phyloP scores from a whole-genome alignment of 306 rosid genomes.

The Quillaja saponaria region DNA sequence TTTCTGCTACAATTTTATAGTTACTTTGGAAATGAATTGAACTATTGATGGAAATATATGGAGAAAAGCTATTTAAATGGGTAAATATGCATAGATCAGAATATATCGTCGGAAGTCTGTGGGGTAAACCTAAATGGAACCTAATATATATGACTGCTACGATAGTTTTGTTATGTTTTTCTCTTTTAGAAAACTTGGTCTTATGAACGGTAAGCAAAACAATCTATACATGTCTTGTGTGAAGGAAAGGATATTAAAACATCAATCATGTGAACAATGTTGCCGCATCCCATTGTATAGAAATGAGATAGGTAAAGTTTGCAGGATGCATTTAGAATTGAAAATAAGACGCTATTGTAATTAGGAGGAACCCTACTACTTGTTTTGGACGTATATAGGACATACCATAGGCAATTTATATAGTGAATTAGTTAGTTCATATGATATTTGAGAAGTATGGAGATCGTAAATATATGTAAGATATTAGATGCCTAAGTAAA shows the following conservation, averaged over 20 bases:
- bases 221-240: background rate
- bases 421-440: too few relatives aligned
- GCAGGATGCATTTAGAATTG: background rate
- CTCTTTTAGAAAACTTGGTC: background rate
- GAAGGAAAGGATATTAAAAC: background rate
- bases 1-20: conserved; percentile 4
- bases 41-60: conserved; percentile 3
- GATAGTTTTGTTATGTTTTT: too few relatives aligned
- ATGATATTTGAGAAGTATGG: too few relatives aligned
- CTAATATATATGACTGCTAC: background rate
- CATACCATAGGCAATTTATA: too few relatives aligned
- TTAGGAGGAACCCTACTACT: too few relatives aligned
- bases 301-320: background rate
- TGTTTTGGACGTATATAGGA: too few relatives aligned
- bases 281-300: background rate
- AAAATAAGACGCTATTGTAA: too few relatives aligned
- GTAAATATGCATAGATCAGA: conserved; percentile 17
- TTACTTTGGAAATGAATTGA: conserved; percentile 7
- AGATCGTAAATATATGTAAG: background rate
- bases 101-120: background rate
- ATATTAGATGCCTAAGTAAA: too few relatives aligned
- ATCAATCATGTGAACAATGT: background rate
- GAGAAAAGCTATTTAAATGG: conserved; percentile 9
- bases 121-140: background rate
- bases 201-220: background rate